Base-by-base conservation (phyloP, 140 eudicot genomes). In the Senecio squalidus region DNA sequence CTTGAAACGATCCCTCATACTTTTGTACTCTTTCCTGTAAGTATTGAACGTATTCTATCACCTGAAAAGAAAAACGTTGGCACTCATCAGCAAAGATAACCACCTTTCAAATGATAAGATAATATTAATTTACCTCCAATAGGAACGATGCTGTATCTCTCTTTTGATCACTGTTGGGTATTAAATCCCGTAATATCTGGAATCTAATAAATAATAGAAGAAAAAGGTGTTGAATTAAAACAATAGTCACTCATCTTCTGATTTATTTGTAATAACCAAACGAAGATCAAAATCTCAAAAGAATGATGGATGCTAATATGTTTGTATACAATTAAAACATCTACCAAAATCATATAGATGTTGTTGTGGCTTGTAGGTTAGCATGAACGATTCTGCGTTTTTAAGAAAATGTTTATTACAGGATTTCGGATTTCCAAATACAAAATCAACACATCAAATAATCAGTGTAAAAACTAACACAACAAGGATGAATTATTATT, bases 111-210 rank as follows among this genome's bases (percentile, higher is more conserved):
- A 47, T 2, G 31, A 55, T n/a, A 6, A 22, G 0, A 25, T 5
- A 41, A 50, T 8, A 5, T 38, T 38, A 15, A 29, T 27, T 46
- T 74, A 92, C 98, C 98, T 92, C 98, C 45, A 82, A 71, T 14
- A 92, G 68, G 58, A 92, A 87, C 10, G 98, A 92, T 48, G 98
- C 98, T 6, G 96, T 92, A 45, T 92, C 98, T 73, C 95, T 75
- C 89, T 92, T 92, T 44, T 92, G 98, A 75, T 92, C 98, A 71
- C 95, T 82, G 60, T 87, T 75, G 30, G 98, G 98, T 74, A 92
- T 87, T 72, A 92, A 68, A 57, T 92, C 96, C 76, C 98, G 74
- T 75, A 92, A 56, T 65, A 84, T 72, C 71, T 84, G 96, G 75
- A 83, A 92, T 78, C 98, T 92, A 78, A 60, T 48, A 11, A 41